phyloP scores from a whole-genome alignment of 2,329 filamentous ascomycete species.

The Phyllosticta citrichinensis region DNA sequence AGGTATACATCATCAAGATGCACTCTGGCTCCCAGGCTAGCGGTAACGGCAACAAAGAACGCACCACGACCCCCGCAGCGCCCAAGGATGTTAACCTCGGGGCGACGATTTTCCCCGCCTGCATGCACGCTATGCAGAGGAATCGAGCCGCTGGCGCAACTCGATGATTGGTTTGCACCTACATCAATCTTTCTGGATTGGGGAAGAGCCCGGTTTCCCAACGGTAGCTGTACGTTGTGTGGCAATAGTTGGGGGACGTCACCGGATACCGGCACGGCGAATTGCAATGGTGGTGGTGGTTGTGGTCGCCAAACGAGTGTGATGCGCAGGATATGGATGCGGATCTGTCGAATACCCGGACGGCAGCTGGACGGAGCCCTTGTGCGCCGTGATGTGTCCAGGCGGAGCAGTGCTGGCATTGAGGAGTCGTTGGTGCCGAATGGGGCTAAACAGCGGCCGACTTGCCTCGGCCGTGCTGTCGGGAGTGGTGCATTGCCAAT shows the following conservation, averaged over 20 bases:
- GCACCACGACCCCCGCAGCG: background rate
- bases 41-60: background rate
- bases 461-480: background rate
- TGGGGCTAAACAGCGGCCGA: background rate
- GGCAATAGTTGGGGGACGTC: background rate
- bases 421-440: background rate
- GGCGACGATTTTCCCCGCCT: background rate
- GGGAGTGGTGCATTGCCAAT: background rate
- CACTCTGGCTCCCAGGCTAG: background rate
- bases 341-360: too few relatives aligned
- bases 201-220: background rate
- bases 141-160: background rate
- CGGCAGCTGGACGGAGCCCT: background rate
- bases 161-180: background rate
- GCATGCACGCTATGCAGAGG: background rate
- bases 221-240: background rate
- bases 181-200: background rate
- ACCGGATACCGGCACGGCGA: background rate
- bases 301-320: too few relatives aligned
- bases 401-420: background rate
- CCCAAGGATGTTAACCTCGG: background rate
- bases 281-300: too few relatives aligned
- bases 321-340: too few relatives aligned
- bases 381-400: background rate
- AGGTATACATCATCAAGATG: background rate